Evolutionary conservation across 352 stramenopile genomes (phyloP), one percentile per base, ranked within the genome.

Genomic region (Pelagophyceae sp.): DNA sequence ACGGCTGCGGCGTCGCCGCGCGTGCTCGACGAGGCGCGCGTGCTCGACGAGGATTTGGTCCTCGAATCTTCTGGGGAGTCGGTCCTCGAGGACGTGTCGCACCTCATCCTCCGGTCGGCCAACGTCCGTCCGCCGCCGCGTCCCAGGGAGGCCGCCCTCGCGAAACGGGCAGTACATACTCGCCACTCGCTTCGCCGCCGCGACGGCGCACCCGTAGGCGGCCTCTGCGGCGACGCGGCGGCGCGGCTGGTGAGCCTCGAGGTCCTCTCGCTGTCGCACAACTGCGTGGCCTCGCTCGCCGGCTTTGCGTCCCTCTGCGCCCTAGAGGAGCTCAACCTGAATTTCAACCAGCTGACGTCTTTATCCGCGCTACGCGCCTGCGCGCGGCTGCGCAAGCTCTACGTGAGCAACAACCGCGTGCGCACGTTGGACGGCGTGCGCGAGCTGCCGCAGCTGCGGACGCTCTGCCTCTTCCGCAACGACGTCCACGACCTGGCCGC

Each of bases 251-350:
- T 32, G 3, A 17, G 63, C 23, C 23, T 51, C 37, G 25, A 38
- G 54, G 72, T 63, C 29, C 37, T 54, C 19, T 77, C 72, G 25
- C 79, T 82, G 23, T 82, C 79, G 29, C 76, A 81, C 72, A 82
- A 82, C 67, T 63, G 32, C 50, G 0, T 82, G 11, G 40, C 40
- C 35, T 72, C 76, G 40, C 72, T 82, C 32, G 37, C 31, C 23
- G 38, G 60, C 25, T 80, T 82, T 17, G 20, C 38, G 31, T 32
- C 29, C 38, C 76, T 82, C 32, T 33, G 63, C 38, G 65, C 67
- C 25, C 72, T 82, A 23, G 76, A 81, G 38, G 79, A 81, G 45
- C 60, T 82, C 19, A 82, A 82, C 76, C 45, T 82, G 29, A 82
- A 82, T 72, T 82, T 82, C 72, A 82, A 82, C 54, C 61, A 37